Base-by-base conservation (phyloP, 2,329 filamentous ascomycete genomes). In the Penicillium frequentans region DNA sequence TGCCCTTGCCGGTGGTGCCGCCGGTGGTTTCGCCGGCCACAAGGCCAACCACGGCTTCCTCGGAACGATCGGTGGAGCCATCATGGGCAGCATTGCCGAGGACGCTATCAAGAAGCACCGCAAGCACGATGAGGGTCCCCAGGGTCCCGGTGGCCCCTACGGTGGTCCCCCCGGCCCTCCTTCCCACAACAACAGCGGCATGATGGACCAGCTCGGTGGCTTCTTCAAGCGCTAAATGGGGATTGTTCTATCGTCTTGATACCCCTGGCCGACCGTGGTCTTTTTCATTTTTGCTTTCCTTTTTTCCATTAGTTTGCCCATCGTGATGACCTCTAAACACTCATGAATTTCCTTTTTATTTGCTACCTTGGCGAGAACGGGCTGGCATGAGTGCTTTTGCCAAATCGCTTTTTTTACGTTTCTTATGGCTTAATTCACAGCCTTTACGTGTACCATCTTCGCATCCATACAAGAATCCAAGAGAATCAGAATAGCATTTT, bases 21-120 rank as follows among this genome's bases (percentile, higher is more conserved):
- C 76, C n/a, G 79, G 79, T 55, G 78, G 74, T 33, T 80, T 73
- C 49, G 75, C 71, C 23, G 79, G 79, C 55, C 74, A 78, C 71
- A 77, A 81, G 67, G 77, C 74, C 60, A 71, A 77, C 61, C 79
- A 81, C 68, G 79, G 79, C 29, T 68, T 81, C 64, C 72, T 81
- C 50, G 79, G 79, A 57, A 74, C 78, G 6, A 71, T 81, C 43
- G 78, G 77, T 57, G 79, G 79, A 43, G 79, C 79, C 31, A 76
- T 81, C 59, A 69, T 77, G 8, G 79, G 79, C 48, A 76, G 73
- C 59, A 68, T 79, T 52, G 70, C 76, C 6, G 75, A 81, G 62
- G 79, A 81, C 54, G 74, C 74, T 21, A 58, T 73, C 51, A 78
- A 79, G 70, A 76, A 78, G 70, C 69, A 77, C 61, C 73, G 73